Conservation (phyloP, 202 grass and related monocot genomes). For the Musa balbisiana region DNA sequence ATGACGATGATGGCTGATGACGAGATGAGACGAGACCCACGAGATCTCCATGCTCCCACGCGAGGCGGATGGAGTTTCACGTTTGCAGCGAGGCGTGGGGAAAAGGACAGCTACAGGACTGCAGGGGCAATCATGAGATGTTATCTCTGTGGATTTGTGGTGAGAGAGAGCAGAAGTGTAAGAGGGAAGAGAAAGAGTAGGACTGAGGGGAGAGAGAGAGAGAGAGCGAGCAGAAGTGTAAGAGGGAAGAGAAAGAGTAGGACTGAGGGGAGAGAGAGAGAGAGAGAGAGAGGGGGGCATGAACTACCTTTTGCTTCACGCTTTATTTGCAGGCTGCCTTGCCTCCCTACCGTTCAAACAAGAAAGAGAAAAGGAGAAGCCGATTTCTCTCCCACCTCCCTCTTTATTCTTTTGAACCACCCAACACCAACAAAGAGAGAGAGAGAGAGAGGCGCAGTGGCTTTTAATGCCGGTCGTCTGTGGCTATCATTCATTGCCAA, state of each 20-base stretch:
- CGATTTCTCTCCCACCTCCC: background rate
- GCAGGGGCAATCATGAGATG: background rate
- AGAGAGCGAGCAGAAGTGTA: background rate
- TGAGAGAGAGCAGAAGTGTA: background rate
- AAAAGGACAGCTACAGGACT: background rate
- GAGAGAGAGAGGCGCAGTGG: background rate
- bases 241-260: background rate
- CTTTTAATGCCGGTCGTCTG: background rate
- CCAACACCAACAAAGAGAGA: background rate
- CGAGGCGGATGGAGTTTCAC: background rate
- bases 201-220: background rate
- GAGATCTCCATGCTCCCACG: background rate
- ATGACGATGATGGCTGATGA: background rate
- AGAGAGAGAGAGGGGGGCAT: background rate
- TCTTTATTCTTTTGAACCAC: slow-evolving; percentile 5
- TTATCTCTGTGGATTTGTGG: background rate
- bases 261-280: background rate
- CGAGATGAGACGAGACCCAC: background rate
- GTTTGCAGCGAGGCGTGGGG: background rate
- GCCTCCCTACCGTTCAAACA: slow-evolving; percentile 3
- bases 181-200: background rate
- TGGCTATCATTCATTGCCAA: background rate
- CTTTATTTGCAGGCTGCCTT: background rate
- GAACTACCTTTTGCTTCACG: background rate
- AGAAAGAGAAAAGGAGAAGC: background rate